Evolutionary conservation across 2,329 filamentous ascomycete species (phyloP).

Genomic region (Arachnopeziza araneosa): DNA sequence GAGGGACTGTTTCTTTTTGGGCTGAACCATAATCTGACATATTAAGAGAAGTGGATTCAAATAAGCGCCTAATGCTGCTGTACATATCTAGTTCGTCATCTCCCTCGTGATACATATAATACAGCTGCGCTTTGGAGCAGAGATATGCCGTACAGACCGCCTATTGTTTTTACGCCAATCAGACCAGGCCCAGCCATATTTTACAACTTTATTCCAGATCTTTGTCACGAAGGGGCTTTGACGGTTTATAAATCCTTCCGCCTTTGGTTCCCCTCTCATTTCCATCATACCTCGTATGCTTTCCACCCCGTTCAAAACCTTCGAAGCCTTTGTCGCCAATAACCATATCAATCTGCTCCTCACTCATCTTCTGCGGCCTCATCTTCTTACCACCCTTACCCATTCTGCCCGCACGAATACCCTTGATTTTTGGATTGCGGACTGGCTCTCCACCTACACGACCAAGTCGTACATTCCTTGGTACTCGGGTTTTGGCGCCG

Average conservation of each 20-base stretch:
- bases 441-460: neutral
- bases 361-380: constrained; percentile 33
- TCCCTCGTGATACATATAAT: neutral
- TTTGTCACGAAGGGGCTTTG: neutral
- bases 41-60: neutral
- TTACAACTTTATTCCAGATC: neutral
- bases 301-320: constrained; percentile 24
- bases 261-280: constrained; percentile 23
- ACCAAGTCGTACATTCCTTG: constrained; percentile 48
- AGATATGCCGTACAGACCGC: neutral
- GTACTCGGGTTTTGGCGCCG: constrained; percentile 79
- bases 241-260: neutral
- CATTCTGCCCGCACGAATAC: constrained; percentile 26
- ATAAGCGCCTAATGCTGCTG: neutral
- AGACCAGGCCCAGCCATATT: neutral
- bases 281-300: constrained; percentile 18
- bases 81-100: neutral
- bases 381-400: constrained; percentile 39
- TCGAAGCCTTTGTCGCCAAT: constrained; percentile 28
- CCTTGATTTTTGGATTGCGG: constrained; percentile 32
- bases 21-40: too few relatives aligned
- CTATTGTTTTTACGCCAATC: neutral
- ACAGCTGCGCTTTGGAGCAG: neutral
- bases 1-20: neutral
- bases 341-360: constrained; percentile 29